Evolutionary conservation across 2,329 filamentous ascomycete species (phyloP), one percentile per base, ranked within the genome.

Genomic region (Ceratocystiopsis minuta): DNA sequence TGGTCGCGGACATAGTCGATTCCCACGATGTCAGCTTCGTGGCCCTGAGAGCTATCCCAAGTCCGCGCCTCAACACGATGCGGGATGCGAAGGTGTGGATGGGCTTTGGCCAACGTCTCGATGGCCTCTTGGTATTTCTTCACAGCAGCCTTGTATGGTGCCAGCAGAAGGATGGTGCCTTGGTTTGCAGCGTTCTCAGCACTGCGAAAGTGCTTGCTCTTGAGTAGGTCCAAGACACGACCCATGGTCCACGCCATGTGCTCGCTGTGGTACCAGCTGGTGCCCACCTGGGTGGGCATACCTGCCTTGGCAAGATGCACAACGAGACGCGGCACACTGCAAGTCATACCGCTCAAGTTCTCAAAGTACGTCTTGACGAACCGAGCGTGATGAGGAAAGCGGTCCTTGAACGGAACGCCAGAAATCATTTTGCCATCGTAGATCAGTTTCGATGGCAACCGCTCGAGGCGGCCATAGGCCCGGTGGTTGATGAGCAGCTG

Each of bases 21-120:
- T 32, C 66, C 60, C 0, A 68, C 62, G 6, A 66, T 54, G 35
- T 68, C 65, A 0, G 65, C 64, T 43, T 68, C 62, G 14, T 65
- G 63, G 0, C 65, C 65, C 34, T 67, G 65, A 0, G 62, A 59
- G 5, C 57, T 63, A 39, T 67, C 65, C 1, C 67, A 57, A 0
- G 64, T 68, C 16, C 65, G 47, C 0, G 64, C 57, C 18, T 61
- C 53, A 0, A 66, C 57, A 2, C 62, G 51, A 17, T 43, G 37
- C 2, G 3, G 17, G 9, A 50, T 44, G 11, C 39, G 33, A 2
- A 37, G 33, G 11, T 39, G 13, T 0, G 56, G 55, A 50, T 58
- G 53, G 2, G 46, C 37, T 11, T 51, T 52, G 0, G 57, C 51
- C 0, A 55, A 48, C 1, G 50, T 43, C 2, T 49, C 45, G 15